phyloP scores from a whole-genome alignment of 345 rosid species.

The Citrus cavaleriei region DNA sequence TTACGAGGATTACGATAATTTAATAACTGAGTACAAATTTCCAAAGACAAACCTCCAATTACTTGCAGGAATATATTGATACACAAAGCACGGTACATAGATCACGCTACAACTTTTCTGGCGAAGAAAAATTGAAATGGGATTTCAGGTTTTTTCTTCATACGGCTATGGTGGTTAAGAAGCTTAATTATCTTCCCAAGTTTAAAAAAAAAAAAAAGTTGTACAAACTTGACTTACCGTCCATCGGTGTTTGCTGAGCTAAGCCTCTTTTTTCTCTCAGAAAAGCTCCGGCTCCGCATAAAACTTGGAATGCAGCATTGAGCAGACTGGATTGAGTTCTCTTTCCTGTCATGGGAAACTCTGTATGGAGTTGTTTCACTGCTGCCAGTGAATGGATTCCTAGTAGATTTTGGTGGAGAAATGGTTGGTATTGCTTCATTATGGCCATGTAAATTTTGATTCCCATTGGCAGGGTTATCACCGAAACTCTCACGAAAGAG shows the following conservation, averaged over 20 bases:
- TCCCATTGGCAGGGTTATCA: not conserved
- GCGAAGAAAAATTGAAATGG: slow-evolving; percentile 1
- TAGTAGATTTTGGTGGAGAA: slow-evolving; percentile 14
- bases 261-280: slow-evolving; percentile 41
- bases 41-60: not conserved
- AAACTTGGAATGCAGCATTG: slow-evolving; percentile 49
- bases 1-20: not conserved
- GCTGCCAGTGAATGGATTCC: slow-evolving; percentile 14
- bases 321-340: slow-evolving; percentile 28
- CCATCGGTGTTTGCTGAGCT: slow-evolving; percentile 11
- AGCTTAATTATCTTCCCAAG: not conserved
- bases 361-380: slow-evolving; percentile 15
- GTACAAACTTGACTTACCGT: not conserved
- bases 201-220: not conserved
- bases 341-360: slow-evolving; percentile 11
- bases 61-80: slow-evolving; percentile 8
- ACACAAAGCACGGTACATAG: not conserved
- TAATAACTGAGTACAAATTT: not conserved
- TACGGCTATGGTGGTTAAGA: not conserved
- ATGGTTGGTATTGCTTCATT: slow-evolving; percentile 12
- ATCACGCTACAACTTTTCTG: not conserved
- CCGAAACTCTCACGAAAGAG: slow-evolving; percentile 47
- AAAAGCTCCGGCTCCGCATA: slow-evolving; percentile 40
- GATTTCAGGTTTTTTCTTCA: slow-evolving; percentile 11
- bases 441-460: slow-evolving; percentile 12